These are phyloP conservation scores for Rhodotorula kratochvilovae DNA, from an alignment of 768 basidiomycete genomes.

Conservation along the genomic window DNA sequence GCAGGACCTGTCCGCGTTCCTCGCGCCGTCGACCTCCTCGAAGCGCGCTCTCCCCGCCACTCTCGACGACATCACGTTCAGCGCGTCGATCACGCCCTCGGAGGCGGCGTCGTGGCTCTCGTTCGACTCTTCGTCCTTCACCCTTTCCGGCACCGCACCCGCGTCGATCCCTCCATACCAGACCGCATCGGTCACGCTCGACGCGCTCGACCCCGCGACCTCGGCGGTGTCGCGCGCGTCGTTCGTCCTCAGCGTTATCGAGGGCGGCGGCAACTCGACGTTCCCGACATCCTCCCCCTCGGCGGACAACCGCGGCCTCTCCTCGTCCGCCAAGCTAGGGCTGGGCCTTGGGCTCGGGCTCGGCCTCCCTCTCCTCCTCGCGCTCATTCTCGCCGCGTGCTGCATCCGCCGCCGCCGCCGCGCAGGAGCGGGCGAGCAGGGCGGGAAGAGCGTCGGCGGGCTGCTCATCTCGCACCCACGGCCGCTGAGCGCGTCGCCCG, in stretches of 20 bases:
- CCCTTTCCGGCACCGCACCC: slow-evolving; percentile 39
- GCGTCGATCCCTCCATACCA: neutral
- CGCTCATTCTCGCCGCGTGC: slow-evolving; percentile 45
- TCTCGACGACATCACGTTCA: slow-evolving; percentile 13
- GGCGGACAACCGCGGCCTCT: slow-evolving; percentile 4
- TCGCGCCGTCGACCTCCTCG: neutral
- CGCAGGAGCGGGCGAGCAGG: slow-evolving; percentile 23
- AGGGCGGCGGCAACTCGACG: slow-evolving; percentile 7
- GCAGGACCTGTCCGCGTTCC: slow-evolving; percentile 31
- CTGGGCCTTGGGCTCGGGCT: slow-evolving; percentile 48
- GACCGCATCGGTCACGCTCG: slow-evolving; percentile 36
- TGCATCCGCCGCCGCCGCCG: slow-evolving; percentile 39
- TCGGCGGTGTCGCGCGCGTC: slow-evolving; percentile 22
- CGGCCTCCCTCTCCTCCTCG: slow-evolving; percentile 44
- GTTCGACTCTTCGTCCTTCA: slow-evolving; percentile 29
- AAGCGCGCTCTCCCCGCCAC: slow-evolving; percentile 13
- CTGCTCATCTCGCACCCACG: slow-evolving; percentile 11
- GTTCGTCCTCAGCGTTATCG: slow-evolving; percentile 29
- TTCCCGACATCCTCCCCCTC: slow-evolving; percentile 4
- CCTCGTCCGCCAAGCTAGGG: slow-evolving; percentile 22
- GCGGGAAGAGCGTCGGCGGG: slow-evolving; percentile 6
- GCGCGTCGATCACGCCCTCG: slow-evolving; percentile 31
- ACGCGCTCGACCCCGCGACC: slow-evolving; percentile 12
- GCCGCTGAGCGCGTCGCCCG: slow-evolving; percentile 7
- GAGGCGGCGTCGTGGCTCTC: slow-evolving; percentile 34